A percentile compares a stretch with the other conserved stretches of the same genome.
Conservation (phyloP, 2,329 filamentous ascomycete species). For the Fusarium sp. region DNA sequence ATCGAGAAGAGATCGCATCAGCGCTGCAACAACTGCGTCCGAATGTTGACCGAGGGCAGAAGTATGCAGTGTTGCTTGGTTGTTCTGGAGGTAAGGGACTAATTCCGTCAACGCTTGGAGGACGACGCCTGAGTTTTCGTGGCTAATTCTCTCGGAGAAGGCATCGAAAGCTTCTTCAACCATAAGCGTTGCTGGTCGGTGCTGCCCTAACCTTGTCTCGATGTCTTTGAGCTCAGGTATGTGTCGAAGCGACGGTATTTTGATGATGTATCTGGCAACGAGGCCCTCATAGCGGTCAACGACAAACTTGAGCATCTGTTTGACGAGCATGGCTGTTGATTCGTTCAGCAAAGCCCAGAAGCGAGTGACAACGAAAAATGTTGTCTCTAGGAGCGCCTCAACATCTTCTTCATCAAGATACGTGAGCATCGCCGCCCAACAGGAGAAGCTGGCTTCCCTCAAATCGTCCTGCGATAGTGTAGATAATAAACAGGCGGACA, state of each 20-base stretch:
- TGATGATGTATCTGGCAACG: conserved; percentile 78
- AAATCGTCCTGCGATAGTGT: conserved; percentile 83
- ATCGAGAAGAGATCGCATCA: conserved; percentile 87
- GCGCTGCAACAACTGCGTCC: conserved; percentile 77
- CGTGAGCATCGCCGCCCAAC: conserved; percentile 86
- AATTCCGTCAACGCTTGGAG: conserved; percentile 86
- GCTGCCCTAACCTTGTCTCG: conserved; percentile 74
- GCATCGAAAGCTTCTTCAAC: conserved; percentile 76
- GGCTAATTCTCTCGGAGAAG: conserved; percentile 81
- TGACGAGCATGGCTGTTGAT: conserved; percentile 71
- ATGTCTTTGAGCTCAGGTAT: conserved; percentile 80
- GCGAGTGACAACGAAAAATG: conserved; percentile 87
- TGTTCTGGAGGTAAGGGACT: conserved; percentile 76
- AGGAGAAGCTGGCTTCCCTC: conserved; percentile 84
- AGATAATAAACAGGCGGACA: conserved; percentile 92
- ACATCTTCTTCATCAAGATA: conserved; percentile 85
- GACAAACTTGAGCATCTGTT: conserved; percentile 75
- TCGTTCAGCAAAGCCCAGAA: conserved; percentile 82
- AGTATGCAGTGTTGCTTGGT: conserved; percentile 85
- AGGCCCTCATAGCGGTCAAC: conserved; percentile 74
- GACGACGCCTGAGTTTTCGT: conserved; percentile 90
- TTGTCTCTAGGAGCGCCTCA: conserved; percentile 86
- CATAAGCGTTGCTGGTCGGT: conserved; percentile 67
- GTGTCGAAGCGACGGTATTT: conserved; percentile 82
- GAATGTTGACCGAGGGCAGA: conserved; percentile 88